Percentiles rank a stretch among this genome's conserved stretches.
phyloP scores from a whole-genome alignment of 768 basidiomycete species.

The Tylopilus balloui region DNA sequence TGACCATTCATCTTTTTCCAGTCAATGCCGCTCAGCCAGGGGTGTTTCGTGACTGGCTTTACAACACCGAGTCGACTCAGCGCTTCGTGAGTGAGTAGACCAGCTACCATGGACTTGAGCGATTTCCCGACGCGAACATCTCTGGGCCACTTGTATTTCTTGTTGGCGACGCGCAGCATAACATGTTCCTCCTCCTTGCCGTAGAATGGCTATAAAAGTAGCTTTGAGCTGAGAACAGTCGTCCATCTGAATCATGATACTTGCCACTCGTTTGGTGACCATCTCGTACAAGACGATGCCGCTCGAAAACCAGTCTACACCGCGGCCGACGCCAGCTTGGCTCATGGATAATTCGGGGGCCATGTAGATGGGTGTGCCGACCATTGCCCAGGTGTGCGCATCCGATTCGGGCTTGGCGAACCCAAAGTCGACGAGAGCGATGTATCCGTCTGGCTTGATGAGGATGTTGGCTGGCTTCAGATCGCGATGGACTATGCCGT shows the following conservation, averaged over 20 bases:
- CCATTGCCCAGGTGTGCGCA: conserved; percentile 29
- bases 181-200: conserved; percentile 25
- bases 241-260: conserved; percentile 10
- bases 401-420: conserved; percentile 23
- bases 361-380: conserved; percentile 47
- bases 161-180: conserved; percentile 24
- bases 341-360: conserved; percentile 43
- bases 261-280: conserved; percentile 35
- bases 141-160: conserved; percentile 38
- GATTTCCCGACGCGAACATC: conserved; percentile 34
- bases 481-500: conserved; percentile 49
- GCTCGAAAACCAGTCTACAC: conserved; percentile 54
- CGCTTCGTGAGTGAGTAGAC: conserved; percentile 38
- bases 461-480: conserved; percentile 58
- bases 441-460: conserved; percentile 52
- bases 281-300: conserved; percentile 53
- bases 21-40: conserved; percentile 43
- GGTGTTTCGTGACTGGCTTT: conserved; percentile 36
- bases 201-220: conserved; percentile 24
- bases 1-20: conserved; percentile 45
- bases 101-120: conserved; percentile 40
- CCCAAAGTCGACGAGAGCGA: conserved; percentile 52
- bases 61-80: conserved; percentile 38
- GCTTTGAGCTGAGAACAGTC: background rate
- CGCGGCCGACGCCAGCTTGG: conserved; percentile 23